phyloP scores from a whole-genome alignment of 169 alveolate species.

The Prorocentrum cordatum region DNA sequence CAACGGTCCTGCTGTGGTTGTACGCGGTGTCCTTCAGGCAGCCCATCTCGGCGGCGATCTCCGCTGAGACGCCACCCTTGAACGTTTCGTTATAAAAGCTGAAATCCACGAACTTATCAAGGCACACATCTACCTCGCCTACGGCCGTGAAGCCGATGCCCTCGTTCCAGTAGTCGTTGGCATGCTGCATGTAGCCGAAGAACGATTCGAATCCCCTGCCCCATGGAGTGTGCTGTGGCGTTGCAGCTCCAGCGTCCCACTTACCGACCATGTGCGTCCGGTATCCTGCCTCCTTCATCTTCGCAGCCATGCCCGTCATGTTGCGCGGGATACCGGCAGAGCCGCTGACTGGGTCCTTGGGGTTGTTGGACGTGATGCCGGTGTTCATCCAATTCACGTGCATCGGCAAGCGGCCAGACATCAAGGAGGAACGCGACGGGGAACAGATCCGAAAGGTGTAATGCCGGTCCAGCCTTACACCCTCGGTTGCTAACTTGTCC shows the following conservation, averaged over 20 bases:
- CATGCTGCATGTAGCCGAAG: constrained; percentile 6
- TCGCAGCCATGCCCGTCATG: constrained; percentile 49
- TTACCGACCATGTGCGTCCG: constrained; percentile 37
- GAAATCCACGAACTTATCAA: no score
- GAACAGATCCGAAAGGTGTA: constrained; percentile 57
- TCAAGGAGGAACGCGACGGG: constrained; percentile 46
- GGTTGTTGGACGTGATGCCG: constrained; percentile 16
- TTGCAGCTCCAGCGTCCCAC: constrained; percentile 65
- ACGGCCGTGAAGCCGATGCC: not conserved
- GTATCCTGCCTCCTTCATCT: constrained; percentile 3
- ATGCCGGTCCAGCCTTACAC: constrained; percentile 24
- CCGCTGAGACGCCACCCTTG: no score
- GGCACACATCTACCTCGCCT: not conserved
- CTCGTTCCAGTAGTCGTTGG: constrained; percentile 64
- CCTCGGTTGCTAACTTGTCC: not conserved
- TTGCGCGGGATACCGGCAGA: constrained; percentile 61
- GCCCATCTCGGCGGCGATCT: no score
- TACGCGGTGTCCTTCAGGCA: not conserved
- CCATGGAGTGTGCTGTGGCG: constrained; percentile 51
- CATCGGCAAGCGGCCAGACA: constrained; percentile 55
- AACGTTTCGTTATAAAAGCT: no score
- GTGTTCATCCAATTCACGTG: constrained; percentile 52
- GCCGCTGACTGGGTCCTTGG: constrained; percentile 47
- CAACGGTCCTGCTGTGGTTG: not conserved
- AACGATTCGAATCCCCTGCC: constrained; percentile 16